Percentiles rank a stretch among this genome's conserved stretches.
These are phyloP conservation scores for Nakaseomyces sp. DNA, from an alignment of 1,139 yeast species.

Conservation along the genomic window DNA sequence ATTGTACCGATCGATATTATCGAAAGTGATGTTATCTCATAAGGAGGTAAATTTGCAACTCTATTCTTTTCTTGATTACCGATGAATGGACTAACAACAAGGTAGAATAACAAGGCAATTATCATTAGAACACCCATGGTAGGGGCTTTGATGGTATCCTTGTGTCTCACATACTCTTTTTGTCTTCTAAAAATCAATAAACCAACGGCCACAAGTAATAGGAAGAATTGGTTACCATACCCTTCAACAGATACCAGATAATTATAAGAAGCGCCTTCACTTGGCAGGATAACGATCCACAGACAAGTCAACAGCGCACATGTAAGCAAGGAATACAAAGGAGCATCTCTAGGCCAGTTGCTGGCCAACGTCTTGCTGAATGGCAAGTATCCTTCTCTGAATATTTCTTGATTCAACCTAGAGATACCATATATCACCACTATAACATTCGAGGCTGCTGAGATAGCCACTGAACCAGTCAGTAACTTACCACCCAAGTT, in stretches of 20 bases:
- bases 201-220: conserved; percentile 44
- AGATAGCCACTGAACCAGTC: conserved; percentile 48
- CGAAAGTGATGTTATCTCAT: conserved; percentile 38
- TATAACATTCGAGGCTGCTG: conserved; percentile 55
- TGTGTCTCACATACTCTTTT: conserved; percentile 27
- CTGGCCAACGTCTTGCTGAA: conserved; percentile 45
- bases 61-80: conserved; percentile 37
- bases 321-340: conserved; percentile 39
- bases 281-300: conserved; percentile 39
- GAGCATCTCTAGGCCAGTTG: conserved; percentile 50
- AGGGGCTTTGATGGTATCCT: conserved; percentile 41
- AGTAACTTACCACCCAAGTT: conserved; percentile 45
- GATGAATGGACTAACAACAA: conserved; percentile 42
- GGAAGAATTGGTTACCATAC: conserved; percentile 44
- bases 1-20: conserved; percentile 33
- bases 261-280: conserved; percentile 46
- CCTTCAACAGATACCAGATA: conserved; percentile 53
- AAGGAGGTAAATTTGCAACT: conserved; percentile 44
- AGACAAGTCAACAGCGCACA: conserved; percentile 30
- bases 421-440: conserved; percentile 54
- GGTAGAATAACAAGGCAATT: conserved; percentile 35
- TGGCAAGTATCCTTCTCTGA: conserved; percentile 55
- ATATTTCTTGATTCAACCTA: conserved; percentile 55
- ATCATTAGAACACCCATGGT: conserved; percentile 39
- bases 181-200: conserved; percentile 43